Evolutionary conservation across 495 filamentous ascomycete species (phyloP).

Genomic region (Annulohypoxylon bovei): DNA sequence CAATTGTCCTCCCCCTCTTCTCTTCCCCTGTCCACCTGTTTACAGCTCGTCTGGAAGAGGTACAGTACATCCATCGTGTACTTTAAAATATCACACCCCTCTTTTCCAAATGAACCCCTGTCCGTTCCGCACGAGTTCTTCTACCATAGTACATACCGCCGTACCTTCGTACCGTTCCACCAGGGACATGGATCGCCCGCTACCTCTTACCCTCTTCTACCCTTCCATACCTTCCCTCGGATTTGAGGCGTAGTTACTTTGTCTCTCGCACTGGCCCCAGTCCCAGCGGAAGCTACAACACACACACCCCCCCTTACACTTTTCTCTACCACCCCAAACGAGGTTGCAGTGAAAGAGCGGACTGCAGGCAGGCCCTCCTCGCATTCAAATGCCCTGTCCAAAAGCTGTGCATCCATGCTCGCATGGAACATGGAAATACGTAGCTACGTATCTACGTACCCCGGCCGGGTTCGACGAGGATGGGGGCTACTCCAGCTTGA

Average conservation of each 20-base stretch:
- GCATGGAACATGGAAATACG: conserved; percentile 20
- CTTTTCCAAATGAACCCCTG: conserved; percentile 6
- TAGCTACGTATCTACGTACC: conserved; percentile 29
- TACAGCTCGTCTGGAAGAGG: not conserved
- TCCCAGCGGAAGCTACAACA: conserved; percentile 3
- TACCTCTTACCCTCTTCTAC: conserved; percentile 24
- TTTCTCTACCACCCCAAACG: conserved; percentile 5
- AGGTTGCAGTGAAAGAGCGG: conserved; percentile 48
- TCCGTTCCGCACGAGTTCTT: conserved; percentile 26
- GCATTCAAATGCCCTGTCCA: conserved; percentile 45
- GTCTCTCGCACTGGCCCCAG: conserved; percentile 38
- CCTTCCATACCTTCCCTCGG: conserved; percentile 22
- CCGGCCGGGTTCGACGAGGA: not conserved
- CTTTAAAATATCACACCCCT: conserved; percentile 13
- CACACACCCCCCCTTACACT: conserved; percentile 11
- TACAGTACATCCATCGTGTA: conserved; percentile 15
- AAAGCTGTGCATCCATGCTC: conserved; percentile 31
- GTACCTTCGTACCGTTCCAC: not conserved
- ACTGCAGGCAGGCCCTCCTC: conserved; percentile 38
- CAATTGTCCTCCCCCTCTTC: not conserved
- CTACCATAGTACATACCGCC: conserved; percentile 7
- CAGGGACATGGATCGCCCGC: conserved; percentile 31
- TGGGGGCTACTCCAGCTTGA: conserved; percentile 35
- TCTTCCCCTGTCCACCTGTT: not conserved
- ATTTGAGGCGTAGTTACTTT: conserved; percentile 27